Evolutionary conservation across 2,329 filamentous ascomycete genomes (phyloP), one percentile per base, ranked within the genome.

Genomic region (Pezicula radicicola): DNA sequence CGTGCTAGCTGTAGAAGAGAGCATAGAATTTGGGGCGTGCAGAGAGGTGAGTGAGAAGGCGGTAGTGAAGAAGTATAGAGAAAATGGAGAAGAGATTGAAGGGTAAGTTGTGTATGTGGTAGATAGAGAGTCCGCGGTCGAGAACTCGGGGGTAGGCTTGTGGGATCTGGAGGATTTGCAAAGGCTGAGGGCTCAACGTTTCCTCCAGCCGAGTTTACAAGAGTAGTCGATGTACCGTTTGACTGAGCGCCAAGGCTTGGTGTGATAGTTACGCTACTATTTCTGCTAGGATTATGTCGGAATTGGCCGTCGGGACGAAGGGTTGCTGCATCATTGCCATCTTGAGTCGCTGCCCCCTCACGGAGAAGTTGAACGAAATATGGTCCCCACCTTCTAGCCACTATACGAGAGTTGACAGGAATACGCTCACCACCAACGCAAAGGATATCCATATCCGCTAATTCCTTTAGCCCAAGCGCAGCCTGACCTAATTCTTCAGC

Each of bases 391-490:
- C 94, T 80, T 27, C 91, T 83, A 9, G 89, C 87, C 15, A 97
- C 79, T 15, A 99, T 82, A 52, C 91, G 84, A 6, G 94, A 97
- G 69, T 96, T 99, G 60, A 97, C 89, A 0, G 94, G 91, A 59
- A 97, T 91, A 16, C 92, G 84, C 67, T 97, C 93, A 19, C 93
- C 93, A 18, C 89, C 88, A 40, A 96, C 86, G 48, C 93, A 94
- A 27, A 97, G 77, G 53, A 99, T 89, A 64, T 97, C 94, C 94
- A 99, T 99, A 63, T 99, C 94, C 3, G 91, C 82, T 51, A 99
- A 75, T 69, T 97, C 94, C n/a, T 85, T 83, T 66, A 96, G 76
- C 1, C 79, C 79, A 56, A 96, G 75, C 0, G 90, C 88, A 68
- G 90, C 83, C 58, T 89, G 87, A 5, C 94, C 94, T 13, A 99